Base-by-base conservation (phyloP, 1,284 basidiomycete genomes). In the Tilletia indica region DNA sequence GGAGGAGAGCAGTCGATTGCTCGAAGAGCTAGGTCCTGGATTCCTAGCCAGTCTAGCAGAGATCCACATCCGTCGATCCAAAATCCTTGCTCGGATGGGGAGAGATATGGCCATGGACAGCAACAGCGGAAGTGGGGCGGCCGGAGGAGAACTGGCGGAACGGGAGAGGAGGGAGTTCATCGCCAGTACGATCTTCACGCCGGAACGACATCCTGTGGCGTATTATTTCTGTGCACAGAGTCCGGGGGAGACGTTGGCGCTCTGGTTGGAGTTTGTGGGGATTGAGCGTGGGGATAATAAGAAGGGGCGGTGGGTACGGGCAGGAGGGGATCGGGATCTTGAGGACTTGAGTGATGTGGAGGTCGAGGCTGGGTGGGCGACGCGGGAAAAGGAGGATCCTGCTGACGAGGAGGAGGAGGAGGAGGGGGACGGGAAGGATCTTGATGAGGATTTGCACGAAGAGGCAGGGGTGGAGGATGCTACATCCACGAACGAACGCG, bases 51-150 rank as follows among this genome's bases (percentile, higher is more conserved):
- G 6, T 9, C 8, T 63, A 31, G 14, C 58, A 9, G 58, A 63
- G 58, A 36, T 63, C 19, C 36, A 63, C 36, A 8, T 63, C 14
- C 58, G 36, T 11, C 58, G 58, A 16, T 63, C 58, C 58, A 63
- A 63, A 19, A 14, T 63, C 8, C 58, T 63, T 2, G n/a, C 25
- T 19, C 42, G 42, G 42, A 8, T 45, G 9, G 42, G 25, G 25
- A 31, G 25, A 31, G 25, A 31, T 31, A 31, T 31, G 25, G 2
- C 25, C 25, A 31, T 31, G 25, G 25, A 31, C 25, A 31, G 2
- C 25, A 31, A 31, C 25, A 31, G 25, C 25, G 25, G 25, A 31
- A 31, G 25, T 31, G 25, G 25, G 25, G 25, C 25, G 2, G 25
- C 25, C 25, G 25, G 25, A 31, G 25, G 25, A 31, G 25, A 31